phyloP scores from a whole-genome alignment of 495 filamentous ascomycete genomes.

The Trypethelium eluteriae region DNA sequence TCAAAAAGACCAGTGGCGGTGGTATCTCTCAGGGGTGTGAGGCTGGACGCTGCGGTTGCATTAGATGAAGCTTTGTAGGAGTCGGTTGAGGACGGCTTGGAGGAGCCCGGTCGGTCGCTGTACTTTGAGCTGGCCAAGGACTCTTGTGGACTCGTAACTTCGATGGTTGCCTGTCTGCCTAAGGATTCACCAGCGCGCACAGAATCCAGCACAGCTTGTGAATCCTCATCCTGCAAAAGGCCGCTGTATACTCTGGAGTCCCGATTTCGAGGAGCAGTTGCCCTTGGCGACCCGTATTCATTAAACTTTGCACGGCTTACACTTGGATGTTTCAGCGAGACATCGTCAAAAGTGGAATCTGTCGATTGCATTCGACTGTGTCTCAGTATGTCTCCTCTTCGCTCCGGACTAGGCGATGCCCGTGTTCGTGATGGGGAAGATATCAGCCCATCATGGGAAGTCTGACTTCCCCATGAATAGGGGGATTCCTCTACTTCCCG shows the following conservation, averaged over 20 bases:
- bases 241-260: not conserved
- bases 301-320: not conserved
- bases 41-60: not conserved
- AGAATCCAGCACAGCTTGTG: conserved; percentile 22
- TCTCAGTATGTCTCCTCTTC: not conserved
- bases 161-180: not conserved
- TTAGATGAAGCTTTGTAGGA: not conserved
- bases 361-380: conserved; percentile 3
- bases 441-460: conserved; percentile 25
- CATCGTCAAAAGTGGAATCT: conserved; percentile 5
- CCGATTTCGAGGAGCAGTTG: conserved; percentile 14
- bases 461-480: conserved; percentile 29
- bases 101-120: not conserved
- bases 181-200: not conserved
- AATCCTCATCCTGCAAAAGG: conserved; percentile 22
- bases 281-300: conserved; percentile 10
- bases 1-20: conserved; percentile 1
- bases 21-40: not conserved
- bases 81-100: not conserved
- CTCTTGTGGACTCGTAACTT: conserved; percentile 9
- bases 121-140: conserved; percentile 14
- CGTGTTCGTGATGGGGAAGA: conserved; percentile 15
- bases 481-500: conserved; percentile 27
- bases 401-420: conserved; percentile 5
- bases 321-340: not conserved